phyloP scores from a whole-genome alignment of 371 early-diverging fungal species.

The Entomophthora muscae region DNA sequence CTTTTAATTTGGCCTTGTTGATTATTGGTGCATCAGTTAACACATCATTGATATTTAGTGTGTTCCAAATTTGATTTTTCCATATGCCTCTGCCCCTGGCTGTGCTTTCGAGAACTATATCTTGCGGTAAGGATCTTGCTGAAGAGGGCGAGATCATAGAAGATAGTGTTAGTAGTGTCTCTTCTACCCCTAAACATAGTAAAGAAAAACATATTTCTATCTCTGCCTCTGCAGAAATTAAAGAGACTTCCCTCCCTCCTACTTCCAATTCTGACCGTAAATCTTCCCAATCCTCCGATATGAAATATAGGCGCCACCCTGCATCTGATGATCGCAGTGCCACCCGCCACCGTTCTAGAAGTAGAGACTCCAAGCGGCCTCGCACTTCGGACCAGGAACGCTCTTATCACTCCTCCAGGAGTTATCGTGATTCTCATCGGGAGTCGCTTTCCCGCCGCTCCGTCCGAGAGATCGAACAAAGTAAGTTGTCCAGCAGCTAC shows the following conservation, averaged over 20 bases:
- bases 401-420: not conserved
- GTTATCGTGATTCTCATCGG: not conserved
- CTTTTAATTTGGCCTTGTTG: not conserved
- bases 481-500: not conserved
- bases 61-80: not conserved
- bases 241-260: not conserved
- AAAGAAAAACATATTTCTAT: not conserved
- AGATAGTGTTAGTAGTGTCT: not conserved
- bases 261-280: conserved; percentile 1
- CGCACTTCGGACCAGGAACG: not conserved
- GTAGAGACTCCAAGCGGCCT: not conserved
- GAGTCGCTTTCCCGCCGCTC: not conserved
- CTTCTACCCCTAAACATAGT: not conserved
- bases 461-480: not conserved
- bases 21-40: not conserved
- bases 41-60: not conserved
- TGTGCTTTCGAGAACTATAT: not conserved
- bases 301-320: not conserved
- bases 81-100: not conserved
- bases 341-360: not conserved
- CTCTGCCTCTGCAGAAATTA: not conserved
- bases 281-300: not conserved
- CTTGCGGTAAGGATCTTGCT: not conserved
- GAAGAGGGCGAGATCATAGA: conserved; percentile 6
- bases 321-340: not conserved